Evolutionary conservation across 257 asterid species (phyloP), one percentile per base, ranked within the genome.

Genomic region (Ehretia macrophylla): DNA sequence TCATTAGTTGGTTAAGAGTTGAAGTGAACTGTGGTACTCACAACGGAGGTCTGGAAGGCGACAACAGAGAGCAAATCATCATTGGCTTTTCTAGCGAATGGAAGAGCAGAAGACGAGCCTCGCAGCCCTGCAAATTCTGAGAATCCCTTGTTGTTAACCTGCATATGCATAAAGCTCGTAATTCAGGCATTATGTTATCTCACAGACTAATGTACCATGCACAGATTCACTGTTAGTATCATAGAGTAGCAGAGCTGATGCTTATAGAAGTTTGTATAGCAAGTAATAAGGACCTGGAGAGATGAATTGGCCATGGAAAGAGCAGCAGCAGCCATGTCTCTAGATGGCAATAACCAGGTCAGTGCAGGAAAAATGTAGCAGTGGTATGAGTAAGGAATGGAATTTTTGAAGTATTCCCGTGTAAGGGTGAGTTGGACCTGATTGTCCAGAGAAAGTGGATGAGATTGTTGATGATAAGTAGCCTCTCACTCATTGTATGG

Each of bases 401-500:
- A 17, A 49, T 47, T 71, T n/a, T n/a, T n/a, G n/a, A n/a, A n/a
- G n/a, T n/a, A n/a, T n/a, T n/a, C n/a, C n/a, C n/a, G n/a, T n/a
- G n/a, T 63, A 66, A 72, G 51, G 44, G 59, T 57, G 62, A 45
- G 74, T 51, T 22, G 46, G 70, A 59, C 42, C 47, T 20, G 51
- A 21, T n/a, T 51, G 65, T 68, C 60, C 23, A 57, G 42, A 47
- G 73, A 71, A 68, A 71, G 66, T 75, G 88, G 96, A 85, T 87
- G 74, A 83, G 94, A 79, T 84, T 70, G 65, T 32, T 71, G 85
- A 76, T 76, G 73, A 81, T 57, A 63, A 79, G 68, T 81, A 73
- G 87, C 95, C 96, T 83, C 91, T 78, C 85, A 75, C 81, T 77
- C 76, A 65, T 76, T 81, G 84, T 81, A 88, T 88, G 96, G 96